Evolutionary conservation across 768 basidiomycete species (phyloP).

Genomic region (Amanita rimosa): DNA sequence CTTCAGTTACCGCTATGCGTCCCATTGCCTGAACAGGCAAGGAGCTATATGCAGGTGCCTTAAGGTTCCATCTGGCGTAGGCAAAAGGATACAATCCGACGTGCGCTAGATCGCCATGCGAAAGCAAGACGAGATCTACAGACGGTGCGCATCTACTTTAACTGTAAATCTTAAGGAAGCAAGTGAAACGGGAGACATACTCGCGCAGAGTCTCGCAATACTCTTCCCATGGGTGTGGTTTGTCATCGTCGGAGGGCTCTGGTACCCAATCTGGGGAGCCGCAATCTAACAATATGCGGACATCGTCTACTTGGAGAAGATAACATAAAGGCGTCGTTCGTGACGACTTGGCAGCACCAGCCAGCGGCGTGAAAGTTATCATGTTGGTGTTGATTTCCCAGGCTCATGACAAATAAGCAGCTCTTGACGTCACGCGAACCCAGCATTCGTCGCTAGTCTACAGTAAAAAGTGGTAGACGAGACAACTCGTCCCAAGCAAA

Average conservation of each 20-base stretch:
- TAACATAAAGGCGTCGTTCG: slow-evolving; percentile 64
- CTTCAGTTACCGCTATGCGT: slow-evolving; percentile 81
- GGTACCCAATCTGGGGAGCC: slow-evolving; percentile 84
- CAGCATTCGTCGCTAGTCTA: too few relatives aligned
- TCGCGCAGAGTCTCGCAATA: slow-evolving; percentile 61
- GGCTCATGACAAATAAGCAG: slow-evolving; percentile 5
- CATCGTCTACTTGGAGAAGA: slow-evolving; percentile 89
- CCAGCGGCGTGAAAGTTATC: slow-evolving; percentile 92
- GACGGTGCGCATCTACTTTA: slow-evolving; percentile 57
- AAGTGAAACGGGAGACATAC: slow-evolving; percentile 29
- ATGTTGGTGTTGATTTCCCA: slow-evolving; percentile 25
- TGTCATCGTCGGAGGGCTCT: slow-evolving; percentile 15
- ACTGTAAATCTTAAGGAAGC: slow-evolving; percentile 5
- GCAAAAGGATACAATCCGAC: slow-evolving; percentile 92
- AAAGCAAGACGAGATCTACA: slow-evolving; percentile 85
- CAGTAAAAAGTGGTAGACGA: too few relatives aligned
- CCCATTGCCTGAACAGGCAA: slow-evolving; percentile 96
- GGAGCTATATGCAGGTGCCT: slow-evolving; percentile 87
- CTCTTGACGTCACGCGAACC: not conserved
- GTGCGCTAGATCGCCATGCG: slow-evolving; percentile 86
- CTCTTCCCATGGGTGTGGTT: slow-evolving; percentile 40
- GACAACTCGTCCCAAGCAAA: not conserved
- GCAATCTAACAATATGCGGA: slow-evolving; percentile 88
- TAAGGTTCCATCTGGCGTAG: slow-evolving; percentile 75
- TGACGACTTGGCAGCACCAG: slow-evolving; percentile 67